Percentiles rank a stretch among this genome's conserved stretches.
phyloP scores from a whole-genome alignment of 2,329 filamentous ascomycete genomes.

The Scolecobasidium constrictum region DNA sequence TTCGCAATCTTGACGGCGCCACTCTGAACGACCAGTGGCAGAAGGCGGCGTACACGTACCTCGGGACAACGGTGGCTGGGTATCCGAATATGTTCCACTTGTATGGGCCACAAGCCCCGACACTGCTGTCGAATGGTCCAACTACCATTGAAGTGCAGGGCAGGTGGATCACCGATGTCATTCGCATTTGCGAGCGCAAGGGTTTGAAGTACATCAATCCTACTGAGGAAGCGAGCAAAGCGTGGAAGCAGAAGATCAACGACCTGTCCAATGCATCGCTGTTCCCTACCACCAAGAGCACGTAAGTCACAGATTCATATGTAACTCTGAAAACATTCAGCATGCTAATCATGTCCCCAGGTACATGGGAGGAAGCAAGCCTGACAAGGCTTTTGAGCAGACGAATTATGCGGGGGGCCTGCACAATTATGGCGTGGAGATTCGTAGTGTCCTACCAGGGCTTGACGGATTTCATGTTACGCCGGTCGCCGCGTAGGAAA shows the following conservation, averaged over 20 bases:
- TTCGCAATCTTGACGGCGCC: constrained; percentile 1
- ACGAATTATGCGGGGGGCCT: constrained; percentile 19
- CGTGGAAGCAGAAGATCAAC: constrained; percentile 21
- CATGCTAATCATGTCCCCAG: constrained; percentile 9
- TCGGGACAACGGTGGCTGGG: constrained; percentile 5
- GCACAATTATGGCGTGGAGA: constrained; percentile 18
- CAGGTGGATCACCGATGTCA: background rate
- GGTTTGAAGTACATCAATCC: constrained; percentile 19
- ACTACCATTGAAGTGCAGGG: constrained; percentile 24
- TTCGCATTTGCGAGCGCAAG: constrained; percentile 10
- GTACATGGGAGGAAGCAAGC: constrained; percentile 17
- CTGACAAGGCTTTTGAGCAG: constrained; percentile 18
- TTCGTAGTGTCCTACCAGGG: constrained; percentile 15
- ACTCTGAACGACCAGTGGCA: constrained; percentile 6
- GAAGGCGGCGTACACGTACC: constrained; percentile 1
- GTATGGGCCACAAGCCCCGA: constrained; percentile 33
- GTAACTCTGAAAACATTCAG: background rate
- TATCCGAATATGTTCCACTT: constrained; percentile 20
- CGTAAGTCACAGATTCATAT: background rate
- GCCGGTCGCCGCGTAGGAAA: background rate
- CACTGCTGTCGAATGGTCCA: constrained; percentile 31
- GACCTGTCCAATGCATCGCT: constrained; percentile 16
- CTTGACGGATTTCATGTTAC: constrained; percentile 15
- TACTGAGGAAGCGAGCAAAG: constrained; percentile 17
- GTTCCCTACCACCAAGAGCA: constrained; percentile 19